Conservation (phyloP, 208 protist species). For the Leishmania braziliensis region DNA sequence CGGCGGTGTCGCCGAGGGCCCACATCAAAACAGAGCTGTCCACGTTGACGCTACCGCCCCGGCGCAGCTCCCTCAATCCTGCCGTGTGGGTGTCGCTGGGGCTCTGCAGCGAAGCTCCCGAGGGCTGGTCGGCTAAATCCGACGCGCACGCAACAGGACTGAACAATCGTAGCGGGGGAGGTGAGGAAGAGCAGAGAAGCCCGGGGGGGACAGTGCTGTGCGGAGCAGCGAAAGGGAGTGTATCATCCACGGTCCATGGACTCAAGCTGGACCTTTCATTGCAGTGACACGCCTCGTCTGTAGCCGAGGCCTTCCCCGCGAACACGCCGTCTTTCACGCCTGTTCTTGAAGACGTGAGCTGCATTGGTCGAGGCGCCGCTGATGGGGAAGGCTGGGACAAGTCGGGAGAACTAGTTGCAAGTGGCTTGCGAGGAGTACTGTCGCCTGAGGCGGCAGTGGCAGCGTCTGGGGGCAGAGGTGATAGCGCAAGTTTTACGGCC, state of each 20-base stretch:
- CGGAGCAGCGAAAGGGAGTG: neutral
- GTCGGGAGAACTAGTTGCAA: neutral
- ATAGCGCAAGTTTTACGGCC: too few relatives aligned
- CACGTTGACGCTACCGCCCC: neutral
- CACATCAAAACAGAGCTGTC: neutral
- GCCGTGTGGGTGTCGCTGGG: neutral
- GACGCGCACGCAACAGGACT: neutral
- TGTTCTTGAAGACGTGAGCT: neutral
- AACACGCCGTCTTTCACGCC: neutral
- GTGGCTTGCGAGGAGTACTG: neutral
- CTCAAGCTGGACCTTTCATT: neutral
- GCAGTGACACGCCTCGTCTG: neutral
- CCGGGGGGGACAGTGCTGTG: neutral
- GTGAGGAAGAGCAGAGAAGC: neutral
- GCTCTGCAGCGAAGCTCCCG: neutral
- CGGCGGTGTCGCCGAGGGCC: neutral
- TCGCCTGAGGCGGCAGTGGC: neutral
- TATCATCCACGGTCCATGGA: neutral
- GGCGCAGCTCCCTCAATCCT: neutral
- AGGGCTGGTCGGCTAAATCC: neutral
- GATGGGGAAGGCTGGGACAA: neutral
- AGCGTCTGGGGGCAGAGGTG: neutral
- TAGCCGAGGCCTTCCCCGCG: neutral
- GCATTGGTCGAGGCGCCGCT: neutral
- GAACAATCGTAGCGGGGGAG: neutral